Evolutionary conservation across 1,284 basidiomycete species (phyloP), one percentile per base, ranked within the genome.

Genomic region (Moesziomyces antarcticus): DNA sequence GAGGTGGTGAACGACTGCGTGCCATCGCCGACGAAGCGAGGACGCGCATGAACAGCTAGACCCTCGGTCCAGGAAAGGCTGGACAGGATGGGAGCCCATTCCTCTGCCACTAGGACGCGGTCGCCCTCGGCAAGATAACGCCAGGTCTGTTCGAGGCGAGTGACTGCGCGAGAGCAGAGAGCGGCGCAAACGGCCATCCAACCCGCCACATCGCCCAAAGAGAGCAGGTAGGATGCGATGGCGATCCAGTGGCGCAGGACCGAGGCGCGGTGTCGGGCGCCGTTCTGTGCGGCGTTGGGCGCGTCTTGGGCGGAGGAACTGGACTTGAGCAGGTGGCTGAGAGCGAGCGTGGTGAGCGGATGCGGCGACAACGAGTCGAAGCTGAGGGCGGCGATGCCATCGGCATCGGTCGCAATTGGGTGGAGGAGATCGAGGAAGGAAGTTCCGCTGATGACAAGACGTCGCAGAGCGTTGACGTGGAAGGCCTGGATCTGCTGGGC

Each of bases 241-340:
- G 76, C 74, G 37, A 81, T 79, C 82, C 82, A 84, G 42, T 83
- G 82, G 27, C 75, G 70, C 27, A 84, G 70, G 21, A 84, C 56
- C 7, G 71, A 61, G 16, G 78, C 82, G 24, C 80, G 78, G 35
- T 75, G 61, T 22, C 72, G 61, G 27, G 73, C 68, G 21, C 61
- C 63, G 35, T 59, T 46, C 53, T 73, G 54, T 50, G 43, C 60
- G 44, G 18, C 62, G 52, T 41, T 70, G 41, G 52, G 33, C 30
- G 64, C 42, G 24, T 69, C 75, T 50, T 53, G 37, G 6, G 47
- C 45, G 9, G 40, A 35, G 20, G 55, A 21, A 48, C 25, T 47
- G 3, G 69, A 51, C 30, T 46, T 40, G 47, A 84, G 65, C 1
- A 84, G 51, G 47, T 84, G 82, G 22, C 68, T 56, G 18, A 84